These are phyloP conservation scores for Begonia masoniana DNA, from an alignment of 306 rosid genomes.

Conservation along the genomic window DNA sequence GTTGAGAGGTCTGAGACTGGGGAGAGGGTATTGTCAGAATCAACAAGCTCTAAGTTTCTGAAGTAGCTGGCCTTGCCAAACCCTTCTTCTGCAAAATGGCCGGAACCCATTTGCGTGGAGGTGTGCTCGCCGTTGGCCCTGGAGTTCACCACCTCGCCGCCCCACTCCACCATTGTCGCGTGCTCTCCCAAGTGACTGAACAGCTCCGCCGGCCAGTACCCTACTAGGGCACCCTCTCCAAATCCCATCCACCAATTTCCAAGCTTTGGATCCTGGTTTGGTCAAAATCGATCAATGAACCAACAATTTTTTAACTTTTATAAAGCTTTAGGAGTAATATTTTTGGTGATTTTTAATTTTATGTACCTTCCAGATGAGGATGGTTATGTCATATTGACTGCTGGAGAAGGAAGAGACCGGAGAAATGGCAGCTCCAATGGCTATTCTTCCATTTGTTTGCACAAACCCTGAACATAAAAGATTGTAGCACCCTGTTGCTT, in stretches of 20 bases:
- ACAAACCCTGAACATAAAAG: conserved; percentile 83
- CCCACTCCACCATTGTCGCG: conserved; percentile 98
- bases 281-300: neutral
- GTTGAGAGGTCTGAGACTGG: conserved; percentile 44
- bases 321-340: neutral
- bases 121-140: conserved; percentile 61
- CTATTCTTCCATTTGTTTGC: conserved; percentile 66
- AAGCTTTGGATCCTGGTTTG: conserved; percentile 56
- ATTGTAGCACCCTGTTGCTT: conserved; percentile 91
- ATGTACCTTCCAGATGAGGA: conserved; percentile 84
- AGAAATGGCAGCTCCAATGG: conserved; percentile 94
- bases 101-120: conserved; percentile 87
- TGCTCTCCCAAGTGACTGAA: conserved; percentile 71
- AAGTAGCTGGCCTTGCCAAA: conserved; percentile 91
- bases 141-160: conserved; percentile 86
- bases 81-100: conserved; percentile 66
- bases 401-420: conserved; percentile 50
- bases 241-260: conserved; percentile 99
- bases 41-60: conserved; percentile 77
- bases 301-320: neutral
- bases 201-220: conserved; percentile 89
- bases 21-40: conserved; percentile 63
- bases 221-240: conserved; percentile 57
- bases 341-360: neutral
- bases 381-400: conserved; percentile 65